Base-by-base conservation (phyloP, 2,329 filamentous ascomycete genomes). In the Stagonosporopsis cucurbitacearum region DNA sequence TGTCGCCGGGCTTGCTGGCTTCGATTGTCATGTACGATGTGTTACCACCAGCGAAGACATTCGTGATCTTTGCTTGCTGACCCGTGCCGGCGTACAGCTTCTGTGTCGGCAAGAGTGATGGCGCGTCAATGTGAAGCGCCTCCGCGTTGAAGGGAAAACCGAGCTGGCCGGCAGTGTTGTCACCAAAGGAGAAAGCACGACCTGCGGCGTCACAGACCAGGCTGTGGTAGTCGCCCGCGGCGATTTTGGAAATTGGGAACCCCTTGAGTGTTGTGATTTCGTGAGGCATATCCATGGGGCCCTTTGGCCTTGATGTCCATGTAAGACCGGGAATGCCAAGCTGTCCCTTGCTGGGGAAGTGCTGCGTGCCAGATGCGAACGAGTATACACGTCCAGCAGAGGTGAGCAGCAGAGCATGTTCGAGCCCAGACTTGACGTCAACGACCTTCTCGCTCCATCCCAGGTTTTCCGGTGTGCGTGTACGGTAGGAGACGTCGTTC, bases 21-120 rank as follows among this genome's bases (percentile, higher is more conserved):
- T 97, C 92, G 44, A 96, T 83, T 0, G 88, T 91, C 71, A 98
- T 92, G 77, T 92, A 98, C 42, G 88, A 93, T 69, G 92, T 96
- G 41, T 84, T 81, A 1, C 95, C 95, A 15, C 95, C 95, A 2
- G 95, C 95, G 8, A 90, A 89, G 64, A 98, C 86, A 13, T 83
- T 83, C 0, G 90, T 96, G 9, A 94, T 89, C 48, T 81, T 84
- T 2, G 90, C 84, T 23, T 83, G 70, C 51, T 87, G 82, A 2
- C 81, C 83, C 5, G 85, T 86, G 45, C 85, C 86, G 40, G 82
- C 80, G 74, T 97, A 97, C 6, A 96, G 85, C 58, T 84, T 85
- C 58, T 86, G 84, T 35, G 91, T 83, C 1, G 90, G 84, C 2
- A 98, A 73, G 6, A 88, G 82, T 3, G 87, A 85, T 0, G 95